Evolutionary conservation across 1,284 basidiomycete genomes (phyloP).

Genomic region (Malassezia obtusa): DNA sequence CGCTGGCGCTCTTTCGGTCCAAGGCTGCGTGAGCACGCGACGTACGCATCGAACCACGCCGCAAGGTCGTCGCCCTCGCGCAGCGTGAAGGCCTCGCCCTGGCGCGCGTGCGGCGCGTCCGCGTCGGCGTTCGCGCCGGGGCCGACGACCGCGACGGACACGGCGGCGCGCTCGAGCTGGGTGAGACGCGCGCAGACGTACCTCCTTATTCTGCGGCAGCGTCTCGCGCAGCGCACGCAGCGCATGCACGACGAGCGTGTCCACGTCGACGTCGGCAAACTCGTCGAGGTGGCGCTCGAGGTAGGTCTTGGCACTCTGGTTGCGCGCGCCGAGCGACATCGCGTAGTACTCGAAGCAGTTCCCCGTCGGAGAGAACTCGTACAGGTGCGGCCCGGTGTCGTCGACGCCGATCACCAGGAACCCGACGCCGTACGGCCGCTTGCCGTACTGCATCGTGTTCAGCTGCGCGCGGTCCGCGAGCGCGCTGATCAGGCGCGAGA

Average conservation of each 20-base stretch:
- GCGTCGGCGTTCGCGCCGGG: slow-evolving; percentile 42
- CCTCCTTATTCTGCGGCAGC: slow-evolving; percentile 44
- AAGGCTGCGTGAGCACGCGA: neutral
- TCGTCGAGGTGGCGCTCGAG: slow-evolving; percentile 84
- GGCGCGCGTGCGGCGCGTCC: slow-evolving; percentile 23
- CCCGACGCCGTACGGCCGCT: slow-evolving; percentile 94
- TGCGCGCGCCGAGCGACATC: slow-evolving; percentile 94
- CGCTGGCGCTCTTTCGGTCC: slow-evolving; percentile 13
- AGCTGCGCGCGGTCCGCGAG: slow-evolving; percentile 99
- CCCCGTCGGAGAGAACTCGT: slow-evolving; percentile 94
- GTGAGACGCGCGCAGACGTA: neutral
- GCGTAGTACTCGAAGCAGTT: slow-evolving; percentile 97
- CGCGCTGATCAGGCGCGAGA: slow-evolving; percentile 79
- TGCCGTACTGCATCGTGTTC: slow-evolving; percentile 97
- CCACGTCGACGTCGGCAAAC: slow-evolving; percentile 52
- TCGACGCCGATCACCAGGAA: slow-evolving; percentile 96
- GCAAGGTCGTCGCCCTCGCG: slow-evolving; percentile 39
- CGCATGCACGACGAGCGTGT: slow-evolving; percentile 36
- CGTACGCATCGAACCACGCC: slow-evolving; percentile 26
- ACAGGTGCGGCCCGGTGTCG: slow-evolving; percentile 87
- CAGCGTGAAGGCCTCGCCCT: slow-evolving; percentile 39
- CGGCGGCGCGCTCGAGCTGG: slow-evolving; percentile 34
- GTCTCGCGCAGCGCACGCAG: slow-evolving; percentile 44
- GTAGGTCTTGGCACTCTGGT: slow-evolving; percentile 96
- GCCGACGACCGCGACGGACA: slow-evolving; percentile 41